phyloP scores from a whole-genome alignment of 331 rosid species.

The Spiraea crenata region DNA sequence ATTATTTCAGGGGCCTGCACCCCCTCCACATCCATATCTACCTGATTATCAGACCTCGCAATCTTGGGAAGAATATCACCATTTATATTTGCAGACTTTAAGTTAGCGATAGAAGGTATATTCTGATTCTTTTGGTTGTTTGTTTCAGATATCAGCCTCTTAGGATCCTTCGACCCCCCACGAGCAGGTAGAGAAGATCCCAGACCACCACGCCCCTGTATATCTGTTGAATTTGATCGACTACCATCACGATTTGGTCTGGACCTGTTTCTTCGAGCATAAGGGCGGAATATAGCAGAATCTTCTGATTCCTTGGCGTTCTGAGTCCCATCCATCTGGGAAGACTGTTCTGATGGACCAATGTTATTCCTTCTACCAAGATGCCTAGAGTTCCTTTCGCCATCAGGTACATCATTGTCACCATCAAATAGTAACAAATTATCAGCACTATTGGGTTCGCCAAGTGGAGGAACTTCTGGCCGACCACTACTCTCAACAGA shows the following conservation, averaged over 20 bases:
- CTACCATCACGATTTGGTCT: slow-evolving; percentile 77
- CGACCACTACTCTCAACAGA: slow-evolving; percentile 96
- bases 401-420: slow-evolving; percentile 65
- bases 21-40: slow-evolving; percentile 50
- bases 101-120: slow-evolving; percentile 50
- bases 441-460: slow-evolving; percentile 96
- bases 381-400: slow-evolving; percentile 58
- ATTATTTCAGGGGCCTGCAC: slow-evolving; percentile 36
- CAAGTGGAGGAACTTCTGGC: slow-evolving; percentile 70
- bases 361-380: slow-evolving; percentile 54
- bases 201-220: slow-evolving; percentile 35
- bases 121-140: slow-evolving; percentile 58
- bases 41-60: slow-evolving; percentile 39
- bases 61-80: slow-evolving; percentile 51
- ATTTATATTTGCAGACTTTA: slow-evolving; percentile 62
- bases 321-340: slow-evolving; percentile 75
- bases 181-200: slow-evolving; percentile 40
- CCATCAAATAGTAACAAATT: slow-evolving; percentile 85
- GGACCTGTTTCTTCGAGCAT: slow-evolving; percentile 95
- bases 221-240: slow-evolving; percentile 41
- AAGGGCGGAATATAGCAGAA: slow-evolving; percentile 87
- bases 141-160: slow-evolving; percentile 48
- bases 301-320: slow-evolving; percentile 92
- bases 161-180: slow-evolving; percentile 58
- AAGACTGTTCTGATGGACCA: slow-evolving; percentile 81